phyloP scores from a whole-genome alignment of 179 eudicot genomes.

The Heliamphora pulchella region DNA sequence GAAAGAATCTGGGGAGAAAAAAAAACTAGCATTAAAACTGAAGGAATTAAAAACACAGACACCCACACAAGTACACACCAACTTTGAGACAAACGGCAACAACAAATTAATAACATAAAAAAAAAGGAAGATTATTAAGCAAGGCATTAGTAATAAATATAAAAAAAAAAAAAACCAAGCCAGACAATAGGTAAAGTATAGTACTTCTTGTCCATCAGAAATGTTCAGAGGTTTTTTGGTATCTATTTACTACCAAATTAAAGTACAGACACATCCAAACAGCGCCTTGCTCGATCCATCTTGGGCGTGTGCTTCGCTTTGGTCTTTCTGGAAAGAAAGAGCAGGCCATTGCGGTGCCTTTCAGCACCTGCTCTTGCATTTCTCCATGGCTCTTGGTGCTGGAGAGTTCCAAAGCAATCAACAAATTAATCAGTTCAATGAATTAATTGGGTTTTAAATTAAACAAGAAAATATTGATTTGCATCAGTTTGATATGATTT shows the following conservation, averaged over 20 bases:
- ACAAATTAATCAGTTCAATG: no score
- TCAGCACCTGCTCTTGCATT: slow-evolving; percentile 49
- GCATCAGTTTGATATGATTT: no score
- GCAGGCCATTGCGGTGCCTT: not conserved
- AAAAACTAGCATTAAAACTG: slow-evolving; percentile 13
- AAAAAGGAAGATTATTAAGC: not conserved
- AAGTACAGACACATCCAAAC: slow-evolving; percentile 26
- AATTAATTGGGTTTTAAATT: no score
- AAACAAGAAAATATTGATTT: not conserved
- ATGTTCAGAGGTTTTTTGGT: slow-evolving; percentile 24
- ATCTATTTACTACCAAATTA: slow-evolving; percentile 23
- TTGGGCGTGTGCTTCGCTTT: not conserved
- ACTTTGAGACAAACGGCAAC: slow-evolving; percentile 18
- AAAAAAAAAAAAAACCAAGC: no score
- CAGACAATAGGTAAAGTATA: slow-evolving; percentile 22
- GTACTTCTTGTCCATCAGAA: slow-evolving; percentile 39
- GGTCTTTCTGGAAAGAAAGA: not conserved
- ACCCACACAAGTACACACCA: slow-evolving; percentile 11
- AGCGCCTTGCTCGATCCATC: slow-evolving; percentile 13
- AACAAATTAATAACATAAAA: not conserved
- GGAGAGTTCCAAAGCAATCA: no score
- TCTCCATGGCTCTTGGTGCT: slow-evolving; percentile 51
- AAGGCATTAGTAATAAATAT: slow-evolving; percentile 18
- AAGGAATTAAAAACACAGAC: slow-evolving; percentile 20
- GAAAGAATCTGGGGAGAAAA: slow-evolving; percentile 4